Evolutionary conservation across 345 rosid genomes (phyloP), one percentile per base, ranked within the genome.

Genomic region (Dipteronia dyeriana): DNA sequence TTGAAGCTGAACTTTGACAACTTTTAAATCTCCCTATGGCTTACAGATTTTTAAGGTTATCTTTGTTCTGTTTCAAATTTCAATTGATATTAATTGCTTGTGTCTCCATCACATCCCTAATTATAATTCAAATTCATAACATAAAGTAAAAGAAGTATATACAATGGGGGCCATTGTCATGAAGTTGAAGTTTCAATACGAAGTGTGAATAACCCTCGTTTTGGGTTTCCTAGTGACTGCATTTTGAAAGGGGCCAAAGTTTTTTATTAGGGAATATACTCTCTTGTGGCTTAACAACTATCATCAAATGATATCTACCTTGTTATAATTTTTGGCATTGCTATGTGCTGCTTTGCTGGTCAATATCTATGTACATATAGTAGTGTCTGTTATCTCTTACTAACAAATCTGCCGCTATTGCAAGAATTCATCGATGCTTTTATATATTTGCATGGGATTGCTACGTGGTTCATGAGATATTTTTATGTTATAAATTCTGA

Each of bases 401-500:
- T 59, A 59, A 20, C n/a, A 49, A 1, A 53, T 16, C 8, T 20
- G 25, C 20, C 62, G n/a, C 62, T 9, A 57, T 57, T 17, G 62
- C 62, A 5, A 20, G 20, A 16, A 57, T 16, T 57, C 23, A 19
- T 20, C 13, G 22, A 59, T 53, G 4, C 57, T 14, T n/a, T 59
- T 20, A 19, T n/a, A 20, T 59, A 59, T 59, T n/a, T 59, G 63
- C 13, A 7, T 56, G 63, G 23, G 63, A 9, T 20, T 59, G 63
- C 63, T 59, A 20, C 20, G 26, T n/a, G 63, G 63, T 59, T 59
- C 63, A 59, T 59, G 22, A 59, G 26, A 16, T 59, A 22, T 3
- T 59, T n/a, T 59, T 59, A n/a, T 59, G 63, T n/a, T 25, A 59
- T 59, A n/a, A 19, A 59, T 22, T 59, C 63, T 59, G 22, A 68